phyloP scores from a whole-genome alignment of 2,329 filamentous ascomycete genomes.

The Monosporascus sp. region DNA sequence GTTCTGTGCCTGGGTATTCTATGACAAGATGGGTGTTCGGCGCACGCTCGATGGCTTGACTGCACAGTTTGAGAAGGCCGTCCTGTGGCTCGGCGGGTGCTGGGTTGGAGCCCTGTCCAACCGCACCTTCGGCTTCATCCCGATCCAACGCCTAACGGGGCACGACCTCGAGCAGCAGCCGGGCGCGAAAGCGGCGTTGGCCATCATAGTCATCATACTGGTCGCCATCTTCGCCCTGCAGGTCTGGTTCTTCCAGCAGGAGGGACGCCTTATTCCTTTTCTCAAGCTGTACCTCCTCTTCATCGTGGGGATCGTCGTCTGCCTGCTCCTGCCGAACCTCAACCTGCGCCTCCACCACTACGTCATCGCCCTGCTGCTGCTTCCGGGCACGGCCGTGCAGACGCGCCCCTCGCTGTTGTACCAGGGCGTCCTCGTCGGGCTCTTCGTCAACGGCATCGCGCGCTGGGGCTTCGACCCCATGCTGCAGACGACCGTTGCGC shows the following conservation, averaged over 20 bases:
- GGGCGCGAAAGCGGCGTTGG: constrained; percentile 76
- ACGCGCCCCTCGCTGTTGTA: constrained; percentile 80
- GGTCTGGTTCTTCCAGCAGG: constrained; percentile 78
- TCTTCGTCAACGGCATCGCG: constrained; percentile 91
- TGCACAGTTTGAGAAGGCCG: constrained; percentile 82
- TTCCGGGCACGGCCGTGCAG: constrained; percentile 84
- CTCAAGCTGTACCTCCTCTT: constrained; percentile 73
- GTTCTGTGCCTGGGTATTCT: constrained; percentile 84
- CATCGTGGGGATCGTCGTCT: constrained; percentile 58
- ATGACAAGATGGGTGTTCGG: constrained; percentile 71
- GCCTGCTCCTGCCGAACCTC: constrained; percentile 68
- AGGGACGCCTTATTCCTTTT: constrained; percentile 73
- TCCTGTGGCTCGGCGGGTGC: constrained; percentile 83
- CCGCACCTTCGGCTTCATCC: constrained; percentile 91
- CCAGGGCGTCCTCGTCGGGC: constrained; percentile 80
- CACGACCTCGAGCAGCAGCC: constrained; percentile 87
- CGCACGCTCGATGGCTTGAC: constrained; percentile 66
- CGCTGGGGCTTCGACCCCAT: constrained; percentile 91
- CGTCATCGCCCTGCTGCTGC: constrained; percentile 76
- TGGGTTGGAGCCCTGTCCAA: constrained; percentile 93
- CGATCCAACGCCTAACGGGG: constrained; percentile 83
- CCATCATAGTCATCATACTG: constrained; percentile 69
- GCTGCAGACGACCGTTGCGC: constrained; percentile 69
- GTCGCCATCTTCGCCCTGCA: constrained; percentile 66
- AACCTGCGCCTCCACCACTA: constrained; percentile 89